Evolutionary conservation across 2,329 filamentous ascomycete species (phyloP).

Genomic region (Ascochyta pisi): DNA sequence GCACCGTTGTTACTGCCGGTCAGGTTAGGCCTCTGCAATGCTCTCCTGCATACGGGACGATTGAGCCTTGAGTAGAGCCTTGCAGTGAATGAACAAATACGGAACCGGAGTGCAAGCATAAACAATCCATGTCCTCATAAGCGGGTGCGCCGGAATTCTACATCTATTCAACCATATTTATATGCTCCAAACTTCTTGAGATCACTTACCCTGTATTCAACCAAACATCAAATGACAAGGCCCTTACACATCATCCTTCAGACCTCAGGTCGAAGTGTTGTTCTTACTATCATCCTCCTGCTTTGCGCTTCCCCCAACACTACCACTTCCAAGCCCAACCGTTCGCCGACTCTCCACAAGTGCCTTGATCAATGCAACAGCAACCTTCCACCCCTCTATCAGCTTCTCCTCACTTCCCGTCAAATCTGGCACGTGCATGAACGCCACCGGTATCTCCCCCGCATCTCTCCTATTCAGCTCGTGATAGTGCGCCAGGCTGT

Average conservation of each 20-base stretch:
- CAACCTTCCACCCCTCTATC: slow-evolving; percentile 36
- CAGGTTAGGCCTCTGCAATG: too few species aligned
- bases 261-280: background rate
- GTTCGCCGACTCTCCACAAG: slow-evolving; percentile 40
- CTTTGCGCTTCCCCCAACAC: background rate
- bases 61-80: background rate
- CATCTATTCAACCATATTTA: background rate
- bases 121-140: background rate
- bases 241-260: background rate
- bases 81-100: background rate
- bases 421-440: slow-evolving; percentile 47
- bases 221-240: background rate
- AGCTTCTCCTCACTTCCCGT: slow-evolving; percentile 35
- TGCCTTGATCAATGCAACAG: slow-evolving; percentile 44
- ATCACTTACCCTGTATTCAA: background rate
- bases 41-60: too few species aligned
- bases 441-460: slow-evolving; percentile 39
- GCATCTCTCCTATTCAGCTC: slow-evolving; percentile 11
- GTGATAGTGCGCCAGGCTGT: slow-evolving; percentile 42
- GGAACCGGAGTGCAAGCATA: background rate
- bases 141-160: background rate
- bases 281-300: slow-evolving; percentile 11
- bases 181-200: background rate
- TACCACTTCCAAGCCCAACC: slow-evolving; percentile 20
- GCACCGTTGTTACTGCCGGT: too few species aligned